Evolutionary conservation across 2,329 filamentous ascomycete genomes (phyloP), one percentile per base, ranked within the genome.

Genomic region (Canariomyces notabilis): DNA sequence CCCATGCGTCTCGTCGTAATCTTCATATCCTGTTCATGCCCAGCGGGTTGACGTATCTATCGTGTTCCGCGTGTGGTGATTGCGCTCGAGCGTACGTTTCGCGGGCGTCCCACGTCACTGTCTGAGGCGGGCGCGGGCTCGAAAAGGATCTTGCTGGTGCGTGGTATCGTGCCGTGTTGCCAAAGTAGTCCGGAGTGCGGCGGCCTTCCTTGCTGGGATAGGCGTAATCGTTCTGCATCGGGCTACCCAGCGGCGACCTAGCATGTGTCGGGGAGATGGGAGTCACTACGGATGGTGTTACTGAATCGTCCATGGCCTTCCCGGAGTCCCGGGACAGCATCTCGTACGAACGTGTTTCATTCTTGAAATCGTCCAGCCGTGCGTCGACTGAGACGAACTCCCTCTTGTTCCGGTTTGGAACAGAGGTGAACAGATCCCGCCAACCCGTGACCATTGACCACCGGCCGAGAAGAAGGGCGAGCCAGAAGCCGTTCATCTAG

Each of bases 361-460:
- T 75, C 54, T 81, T 81, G 49, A 75, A 65, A 49, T 79, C 74
- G 57, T 70, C 62, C 43, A 66, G 67, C 51, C 78, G 77, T 37
- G 89, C 89, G 62, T 96, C 91, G 37, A 86, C 83, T 32, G 88
- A 94, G 53, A 95, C 86, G 59, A 96, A 97, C 64, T 97, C 91
- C 58, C 80, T 79, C 61, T 85, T 80, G 49, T 67, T 71, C 43
- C 72, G 68, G 29, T 68, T 66, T 50, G 80, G 67, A 39, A 71
- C 61, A 31, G 66, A 63, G 44, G 65, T 70, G 55, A 82, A 65
- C 34, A 90, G 68, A 20, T 94, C 82, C 34, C 73, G 56, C 93
- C 93, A 98, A 52, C 86, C 93, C 3, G 74, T 77, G 45, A 94
- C 72, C 83, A 97, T 94, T n/a, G 86, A 84, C 64, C 79, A 82